Base-by-base conservation (phyloP, 768 basidiomycete genomes). In the Lactarius akahatsu region DNA sequence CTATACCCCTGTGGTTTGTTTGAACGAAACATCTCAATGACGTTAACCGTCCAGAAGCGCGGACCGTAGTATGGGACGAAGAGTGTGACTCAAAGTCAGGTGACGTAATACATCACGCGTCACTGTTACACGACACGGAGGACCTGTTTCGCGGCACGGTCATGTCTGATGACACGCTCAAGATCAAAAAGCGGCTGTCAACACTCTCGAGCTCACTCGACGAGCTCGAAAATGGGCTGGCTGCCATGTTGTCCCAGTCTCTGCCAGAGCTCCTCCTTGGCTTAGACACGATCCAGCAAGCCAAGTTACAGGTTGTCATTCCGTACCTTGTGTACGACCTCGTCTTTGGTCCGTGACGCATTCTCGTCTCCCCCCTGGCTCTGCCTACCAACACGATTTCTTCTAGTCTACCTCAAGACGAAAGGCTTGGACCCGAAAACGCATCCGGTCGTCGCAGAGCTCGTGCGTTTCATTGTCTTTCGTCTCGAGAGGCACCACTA, bases 291-390 rank as follows among this genome's bases (percentile, higher is more conserved):
- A 79, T 94, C 26, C 88, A 92, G 66, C 90, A 92, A 72, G 92
- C 92, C 30, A 92, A 93, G 75, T 76, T 94, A 3, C 90, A 94
- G 69, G 87, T 87, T 6, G 79, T 86, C 41, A 73, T 94, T 52
- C 90, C 91, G n/a, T 94, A 94, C 76, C 80, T 92, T 36, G 81
- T 90, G 3, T 92, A 94, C 72, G 92, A 94, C 75, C 82, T 95
- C 11, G 78, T 93, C n/a, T 93, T 92, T 77, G 87, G 93, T 93
- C 69, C 69, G 87, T 79, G 5, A 36, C 18, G 32, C 32, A 57
- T 36, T 67, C 15, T 64, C 34, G 28, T 30, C n/a, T 30, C 4
- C 38, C 34, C 47, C 38, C 34, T 47, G 4, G 63, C 41, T 28
- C 65, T 3, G 58, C 55, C 55, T 2, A 30, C 23, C 23, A 54